Base-by-base conservation (phyloP, 148 eudicot species). In the Talinum fruticosum region DNA sequence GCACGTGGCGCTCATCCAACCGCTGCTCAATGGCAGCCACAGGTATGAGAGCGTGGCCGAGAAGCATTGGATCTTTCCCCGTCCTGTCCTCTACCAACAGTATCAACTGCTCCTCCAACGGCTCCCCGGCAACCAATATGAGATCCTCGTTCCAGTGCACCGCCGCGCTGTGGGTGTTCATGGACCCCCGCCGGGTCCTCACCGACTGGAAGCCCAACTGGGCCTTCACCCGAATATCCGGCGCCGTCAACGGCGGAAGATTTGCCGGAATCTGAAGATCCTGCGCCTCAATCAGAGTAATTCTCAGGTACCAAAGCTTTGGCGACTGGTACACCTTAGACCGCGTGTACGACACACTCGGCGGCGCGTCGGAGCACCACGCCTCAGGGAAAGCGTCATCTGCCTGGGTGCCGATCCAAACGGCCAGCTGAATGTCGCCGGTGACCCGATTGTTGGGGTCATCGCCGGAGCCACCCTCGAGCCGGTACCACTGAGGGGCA, bases 401-500 rank as follows among this genome's bases (percentile, higher is more conserved):
- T 0, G 97, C 94, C 47, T 95, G 99, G 6, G 99, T 95, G 13
- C 99, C 99, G 2, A 93, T 86, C 99, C 99, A 96, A 2, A 96
- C 97, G 0, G 99, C 87, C 24, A 96, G 78, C 78, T 96, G 99
- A 15, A 96, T 68, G 68, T 96, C 99, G 6, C 99, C 99, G 69
- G 89, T 84, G 8, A 95, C 80, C 24, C 79, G 51, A 32, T 62
- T 62, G 4, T 78, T 73, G 19, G 72, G 79, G 64, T 82, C 91
- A 14, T 86, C 91, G 5, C 79, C 89, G 44, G 82, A 76, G 26
- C 89, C 89, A 47, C 96, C 94, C 68, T 96, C 99, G 6, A 96
- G 95, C 18, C 87, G 97, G 81, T 93, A 93, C 99, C 99, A 96
- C 70, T 90, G 99, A 21, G 99, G 95, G 3, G 99, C 99, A 0